A percentile compares a stretch with the other conserved stretches of the same genome.
phyloP scores from a whole-genome alignment of 176 grass and related monocot genomes.

The Phragmites australis region DNA sequence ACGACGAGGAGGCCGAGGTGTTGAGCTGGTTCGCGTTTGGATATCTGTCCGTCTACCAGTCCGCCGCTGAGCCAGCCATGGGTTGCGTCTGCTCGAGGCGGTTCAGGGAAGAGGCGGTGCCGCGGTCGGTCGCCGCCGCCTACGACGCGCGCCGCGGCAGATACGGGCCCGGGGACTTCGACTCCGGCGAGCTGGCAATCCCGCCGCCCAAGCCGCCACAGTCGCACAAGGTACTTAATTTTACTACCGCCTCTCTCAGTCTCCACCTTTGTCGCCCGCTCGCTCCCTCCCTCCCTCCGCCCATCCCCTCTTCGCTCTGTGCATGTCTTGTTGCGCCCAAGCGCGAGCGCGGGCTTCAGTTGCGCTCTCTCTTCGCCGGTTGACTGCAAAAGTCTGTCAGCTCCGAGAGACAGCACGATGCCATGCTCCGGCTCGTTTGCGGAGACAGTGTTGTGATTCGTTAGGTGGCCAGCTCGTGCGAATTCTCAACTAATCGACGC shows the following conservation, averaged over 20 bases:
- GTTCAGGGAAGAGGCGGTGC: background rate
- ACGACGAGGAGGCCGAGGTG: background rate
- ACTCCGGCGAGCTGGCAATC: conserved; percentile 71
- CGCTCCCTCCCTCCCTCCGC: background rate
- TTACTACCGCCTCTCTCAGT: background rate
- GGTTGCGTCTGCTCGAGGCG: conserved; percentile 61
- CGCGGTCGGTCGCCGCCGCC: conserved; percentile 12
- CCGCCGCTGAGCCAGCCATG: conserved; percentile 45
- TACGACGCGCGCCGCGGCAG: conserved; percentile 38
- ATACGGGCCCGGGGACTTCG: conserved; percentile 39
- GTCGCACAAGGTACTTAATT: conserved; percentile 43
- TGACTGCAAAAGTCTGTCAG: background rate
- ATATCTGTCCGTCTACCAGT: too few species aligned
- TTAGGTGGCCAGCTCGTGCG: background rate
- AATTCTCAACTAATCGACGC: background rate
- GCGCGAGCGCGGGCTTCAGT: background rate
- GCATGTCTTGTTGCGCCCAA: background rate
- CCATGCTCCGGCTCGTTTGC: background rate
- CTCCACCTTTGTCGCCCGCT: background rate
- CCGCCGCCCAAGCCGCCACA: conserved; percentile 47
- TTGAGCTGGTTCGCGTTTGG: background rate
- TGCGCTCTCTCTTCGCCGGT: background rate
- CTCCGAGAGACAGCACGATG: background rate
- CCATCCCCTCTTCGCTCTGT: background rate
- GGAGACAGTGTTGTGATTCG: background rate